Evolutionary conservation across 306 rosid genomes (phyloP).

Genomic region (Castanospermum australe): DNA sequence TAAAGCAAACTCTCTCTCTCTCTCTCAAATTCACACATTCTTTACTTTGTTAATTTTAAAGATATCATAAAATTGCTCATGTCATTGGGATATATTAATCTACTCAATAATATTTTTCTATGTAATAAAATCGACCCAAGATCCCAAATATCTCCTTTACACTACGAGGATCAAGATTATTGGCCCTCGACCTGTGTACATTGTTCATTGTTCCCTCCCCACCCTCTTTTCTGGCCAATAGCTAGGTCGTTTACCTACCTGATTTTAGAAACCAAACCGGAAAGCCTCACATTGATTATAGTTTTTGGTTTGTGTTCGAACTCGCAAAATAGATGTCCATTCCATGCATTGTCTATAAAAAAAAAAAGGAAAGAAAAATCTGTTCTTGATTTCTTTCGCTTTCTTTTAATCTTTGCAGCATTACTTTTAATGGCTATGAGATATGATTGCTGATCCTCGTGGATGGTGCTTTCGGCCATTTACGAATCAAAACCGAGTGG

Average conservation of each 20-base stretch:
- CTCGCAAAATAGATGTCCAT: background rate
- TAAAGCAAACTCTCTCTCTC: background rate
- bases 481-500: constrained; percentile 4
- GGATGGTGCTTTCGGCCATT: background rate
- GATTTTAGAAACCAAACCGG: background rate
- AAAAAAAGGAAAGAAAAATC: background rate
- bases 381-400: background rate
- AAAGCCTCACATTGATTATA: background rate
- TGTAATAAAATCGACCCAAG: background rate
- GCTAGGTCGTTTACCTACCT: background rate
- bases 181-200: background rate
- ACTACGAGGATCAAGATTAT: background rate
- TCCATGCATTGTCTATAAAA: background rate
- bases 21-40: background rate
- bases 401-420: background rate
- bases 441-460: background rate
- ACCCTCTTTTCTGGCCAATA: background rate
- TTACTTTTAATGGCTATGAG: background rate
- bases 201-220: background rate
- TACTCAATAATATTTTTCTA: background rate
- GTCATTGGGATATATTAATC: background rate
- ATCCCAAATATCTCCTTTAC: background rate
- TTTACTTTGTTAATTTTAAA: background rate
- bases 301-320: background rate
- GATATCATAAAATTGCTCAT: background rate